Evolutionary conservation across 495 filamentous ascomycete genomes (phyloP), one percentile per base, ranked within the genome.

Genomic region (Penicillium diatomitis): DNA sequence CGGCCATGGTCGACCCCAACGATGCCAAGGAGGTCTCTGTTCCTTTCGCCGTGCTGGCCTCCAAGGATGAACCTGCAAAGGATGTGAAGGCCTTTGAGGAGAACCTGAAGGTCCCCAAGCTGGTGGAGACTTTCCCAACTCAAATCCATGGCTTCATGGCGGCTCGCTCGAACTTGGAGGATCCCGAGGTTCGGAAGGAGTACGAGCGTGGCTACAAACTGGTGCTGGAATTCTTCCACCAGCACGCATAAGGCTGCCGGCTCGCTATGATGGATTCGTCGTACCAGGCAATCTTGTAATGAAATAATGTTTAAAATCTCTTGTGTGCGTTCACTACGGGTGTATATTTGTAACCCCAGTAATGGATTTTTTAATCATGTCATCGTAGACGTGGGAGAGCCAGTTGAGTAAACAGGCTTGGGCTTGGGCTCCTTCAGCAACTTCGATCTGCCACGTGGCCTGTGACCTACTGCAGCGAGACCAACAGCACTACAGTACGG

Each of bases 61-160:
- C 82, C 3, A 73, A 74, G 63, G 84, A 90, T 52, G 84, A 88
- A 67, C 62, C 73, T 5, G 58, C 67, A 0, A 76, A 82, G 11
- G 85, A 82, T 48, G 85, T 95, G 31, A 74, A 81, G 64, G 71
- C 78, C 54, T 95, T 86, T 61, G 77, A 86, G 66, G 69, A 74
- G 40, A 80, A 78, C 9, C 66, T 94, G 54, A 76, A 73, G 57
- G 76, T 74, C 8, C 71, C 81, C 47, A 84, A 89, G 56, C 73
- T 87, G 57, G 81, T 96, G 12, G 85, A 92, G 78, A 90, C 76
- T 32, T 96, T 87, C 58, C 51, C 65, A 7, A 82, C 86, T 53
- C 88, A 94, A 76, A 78, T 94, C 41, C 89, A 96, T 68, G 89
- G 90, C 31, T 96, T 83, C 80, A 95, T 96, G 90, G 87, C 86